Evolutionary conservation across 306 rosid species (phyloP), one percentile per base, ranked within the genome.

Genomic region (Gynostemma pentaphyllum): DNA sequence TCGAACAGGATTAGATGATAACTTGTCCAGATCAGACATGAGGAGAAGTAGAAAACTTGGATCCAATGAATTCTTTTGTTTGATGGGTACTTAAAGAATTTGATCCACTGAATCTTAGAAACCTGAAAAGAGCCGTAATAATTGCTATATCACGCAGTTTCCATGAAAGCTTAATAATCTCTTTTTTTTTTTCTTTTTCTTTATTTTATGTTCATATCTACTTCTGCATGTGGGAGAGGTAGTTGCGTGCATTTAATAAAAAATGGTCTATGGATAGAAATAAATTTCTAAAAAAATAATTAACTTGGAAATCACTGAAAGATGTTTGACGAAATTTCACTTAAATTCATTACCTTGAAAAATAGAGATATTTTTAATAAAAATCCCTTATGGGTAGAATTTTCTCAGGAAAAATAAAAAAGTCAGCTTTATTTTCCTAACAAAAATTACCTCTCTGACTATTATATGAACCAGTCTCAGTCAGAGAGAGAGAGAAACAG

Each of bases 11-110:
- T 42, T 12, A 2, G 74, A 66, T 1, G 75, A 67, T 24, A 62
- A 45, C 16, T 74, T 77, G 69, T 82, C 88, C 46, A 64, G 62
- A 69, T 67, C 65, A 28, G 96, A 81, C 95, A 88, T 88, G 69
- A 72, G 72, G 67, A 68, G 52, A 51, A 16, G n/a, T n/a, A n/a
- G 11, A 50, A 11, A 15, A 53, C 6, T 32, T 6, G 50, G 71
- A 52, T 67, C 71, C 42, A 19, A 51, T 0, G 26, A n/a, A n/a
- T n/a, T n/a, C n/a, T n/a, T n/a, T n/a, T n/a, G n/a, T n/a, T n/a
- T n/a, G 5, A 2, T 32, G 2, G 15, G 32, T 55, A 9, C 36
- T 16, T 34, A 37, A 10, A 5, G 28, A 59, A 36, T 29, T 59
- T 59, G 46, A 59, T 59, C 64, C 30, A 59, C 23, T 24, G 19